phyloP scores from a whole-genome alignment of 305 asterid species.

The Ajuga reptans region DNA sequence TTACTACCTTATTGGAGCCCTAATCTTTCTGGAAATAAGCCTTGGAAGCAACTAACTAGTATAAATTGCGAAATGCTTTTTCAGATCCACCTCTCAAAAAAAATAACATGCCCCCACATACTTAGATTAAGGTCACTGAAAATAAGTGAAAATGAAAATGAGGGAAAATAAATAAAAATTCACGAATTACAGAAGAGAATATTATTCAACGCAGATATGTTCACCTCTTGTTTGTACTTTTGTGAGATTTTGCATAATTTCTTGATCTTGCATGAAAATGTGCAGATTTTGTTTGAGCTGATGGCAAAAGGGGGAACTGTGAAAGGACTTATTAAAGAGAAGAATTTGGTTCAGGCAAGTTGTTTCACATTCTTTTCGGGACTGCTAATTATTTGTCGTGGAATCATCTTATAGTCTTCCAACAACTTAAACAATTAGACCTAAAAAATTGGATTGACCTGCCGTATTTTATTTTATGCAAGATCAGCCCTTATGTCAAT shows the following conservation, averaged over 20 bases:
- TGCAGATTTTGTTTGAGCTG: constrained; percentile 80
- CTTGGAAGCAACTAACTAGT: not conserved
- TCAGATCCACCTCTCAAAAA: not conserved
- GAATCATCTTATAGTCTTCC: not conserved
- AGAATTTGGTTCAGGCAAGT: constrained; percentile 91
- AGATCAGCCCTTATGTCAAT: not conserved
- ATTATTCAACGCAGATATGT: not conserved
- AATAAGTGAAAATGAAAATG: not conserved
- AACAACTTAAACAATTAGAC: not conserved
- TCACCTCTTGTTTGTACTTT: not conserved
- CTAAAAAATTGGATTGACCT: not conserved
- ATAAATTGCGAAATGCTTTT: not conserved
- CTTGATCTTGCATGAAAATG: constrained; percentile 9
- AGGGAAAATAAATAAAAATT: not conserved
- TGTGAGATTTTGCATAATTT: not conserved
- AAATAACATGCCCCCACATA: not conserved
- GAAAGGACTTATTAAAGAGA: constrained; percentile 76
- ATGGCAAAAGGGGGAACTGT: constrained; percentile 91
- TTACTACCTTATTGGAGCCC: not conserved
- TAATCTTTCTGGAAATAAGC: not conserved
- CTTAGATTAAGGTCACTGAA: not conserved
- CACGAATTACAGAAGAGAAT: not conserved
- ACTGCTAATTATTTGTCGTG: not conserved
- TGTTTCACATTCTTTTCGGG: constrained; percentile 10
- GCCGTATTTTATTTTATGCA: not conserved